phyloP scores from a whole-genome alignment of 2,329 filamentous ascomycete genomes.

The Xylogone sp. region DNA sequence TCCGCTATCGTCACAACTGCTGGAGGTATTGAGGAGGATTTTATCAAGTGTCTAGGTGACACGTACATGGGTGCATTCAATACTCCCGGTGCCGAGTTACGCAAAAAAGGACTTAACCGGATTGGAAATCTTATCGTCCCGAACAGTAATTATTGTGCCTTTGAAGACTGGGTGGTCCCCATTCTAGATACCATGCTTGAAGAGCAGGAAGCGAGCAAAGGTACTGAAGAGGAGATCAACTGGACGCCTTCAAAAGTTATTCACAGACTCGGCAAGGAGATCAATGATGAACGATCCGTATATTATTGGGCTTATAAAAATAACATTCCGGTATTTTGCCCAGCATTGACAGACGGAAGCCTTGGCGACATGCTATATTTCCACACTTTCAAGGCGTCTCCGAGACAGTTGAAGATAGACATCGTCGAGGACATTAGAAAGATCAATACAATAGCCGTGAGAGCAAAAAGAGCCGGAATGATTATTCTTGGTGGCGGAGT shows the following conservation, averaged over 20 bases:
- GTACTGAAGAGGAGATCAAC: conserved; percentile 65
- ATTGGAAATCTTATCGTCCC: conserved; percentile 96
- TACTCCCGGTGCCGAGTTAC: conserved; percentile 70
- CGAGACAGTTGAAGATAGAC: conserved; percentile 77
- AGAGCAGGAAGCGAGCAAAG: conserved; percentile 81
- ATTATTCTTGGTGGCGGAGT: conserved; percentile 91
- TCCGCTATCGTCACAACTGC: conserved; percentile 93
- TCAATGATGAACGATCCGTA: conserved; percentile 86
- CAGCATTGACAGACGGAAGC: conserved; percentile 90
- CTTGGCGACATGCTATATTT: conserved; percentile 98
- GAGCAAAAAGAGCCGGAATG: conserved; percentile 87
- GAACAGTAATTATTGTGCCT: conserved; percentile 95
- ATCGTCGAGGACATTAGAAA: conserved; percentile 90
- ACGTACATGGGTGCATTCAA: conserved; percentile 91
- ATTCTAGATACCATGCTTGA: conserved; percentile 92
- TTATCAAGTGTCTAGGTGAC: conserved; percentile 95
- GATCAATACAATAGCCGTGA: conserved; percentile 88
- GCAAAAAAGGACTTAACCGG: conserved; percentile 83
- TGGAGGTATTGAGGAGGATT: conserved; percentile 92
- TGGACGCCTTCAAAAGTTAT: conserved; percentile 97
- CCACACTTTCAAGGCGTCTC: conserved; percentile 89
- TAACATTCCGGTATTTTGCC: conserved; percentile 94
- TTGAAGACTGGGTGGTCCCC: conserved; percentile 96
- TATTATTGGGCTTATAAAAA: conserved; percentile 99
- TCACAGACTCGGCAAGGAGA: conserved; percentile 83